Percentiles rank a stretch among this genome's conserved stretches.
phyloP scores from a whole-genome alignment of 176 grass and related monocot species.

The Carex littledalei region DNA sequence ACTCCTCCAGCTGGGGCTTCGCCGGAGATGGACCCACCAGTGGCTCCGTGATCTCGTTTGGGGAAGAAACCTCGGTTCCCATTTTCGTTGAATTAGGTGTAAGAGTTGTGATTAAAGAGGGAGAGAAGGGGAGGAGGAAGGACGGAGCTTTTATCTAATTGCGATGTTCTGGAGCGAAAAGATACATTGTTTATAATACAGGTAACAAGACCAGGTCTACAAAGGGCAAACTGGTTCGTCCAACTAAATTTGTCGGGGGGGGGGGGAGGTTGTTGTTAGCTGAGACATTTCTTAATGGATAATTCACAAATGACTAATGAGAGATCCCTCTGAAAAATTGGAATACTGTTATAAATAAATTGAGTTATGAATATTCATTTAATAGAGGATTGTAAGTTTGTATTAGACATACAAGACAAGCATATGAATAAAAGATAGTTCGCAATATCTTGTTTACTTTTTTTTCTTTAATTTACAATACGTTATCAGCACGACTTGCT shows the following conservation, averaged over 20 bases:
- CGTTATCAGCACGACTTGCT: too few relatives aligned
- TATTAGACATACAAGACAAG: too few relatives aligned
- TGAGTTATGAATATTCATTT: too few relatives aligned
- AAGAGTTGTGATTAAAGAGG: background rate
- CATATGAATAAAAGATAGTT: too few relatives aligned
- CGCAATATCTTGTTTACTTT: too few relatives aligned
- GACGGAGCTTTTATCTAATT: background rate
- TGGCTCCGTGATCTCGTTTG: constrained; percentile 27
- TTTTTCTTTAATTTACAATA: too few relatives aligned
- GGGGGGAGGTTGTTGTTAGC: too few relatives aligned
- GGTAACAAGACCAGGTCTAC: background rate
- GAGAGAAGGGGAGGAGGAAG: background rate
- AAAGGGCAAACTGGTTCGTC: background rate
- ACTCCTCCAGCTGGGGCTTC: constrained; percentile 5
- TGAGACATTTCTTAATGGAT: too few relatives aligned
- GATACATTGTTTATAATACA: background rate
- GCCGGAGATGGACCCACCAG: constrained; percentile 16
- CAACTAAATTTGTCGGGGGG: background rate
- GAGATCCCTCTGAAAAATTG: background rate
- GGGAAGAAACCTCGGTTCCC: constrained; percentile 29
- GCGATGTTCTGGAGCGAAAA: background rate
- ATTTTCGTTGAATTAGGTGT: constrained; percentile 17
- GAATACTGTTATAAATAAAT: too few relatives aligned
- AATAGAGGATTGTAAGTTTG: too few relatives aligned
- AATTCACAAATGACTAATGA: too few relatives aligned